Evolutionary conservation across 1,284 basidiomycete genomes (phyloP).

Genomic region (Limonomyces culmigenus): DNA sequence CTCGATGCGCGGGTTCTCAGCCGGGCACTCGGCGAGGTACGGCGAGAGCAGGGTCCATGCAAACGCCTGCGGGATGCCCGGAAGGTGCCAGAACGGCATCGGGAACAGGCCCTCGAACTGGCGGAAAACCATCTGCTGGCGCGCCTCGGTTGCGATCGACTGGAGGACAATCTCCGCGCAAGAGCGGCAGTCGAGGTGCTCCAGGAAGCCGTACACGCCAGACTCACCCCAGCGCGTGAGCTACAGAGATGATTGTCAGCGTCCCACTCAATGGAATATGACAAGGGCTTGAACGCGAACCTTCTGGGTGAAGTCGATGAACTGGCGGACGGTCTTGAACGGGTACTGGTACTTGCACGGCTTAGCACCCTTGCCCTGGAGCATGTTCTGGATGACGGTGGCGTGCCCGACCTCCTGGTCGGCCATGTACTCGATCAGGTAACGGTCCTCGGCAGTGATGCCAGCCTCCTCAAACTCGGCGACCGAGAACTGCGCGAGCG

Average conservation of each 20-base stretch:
- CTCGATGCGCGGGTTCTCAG: slow-evolving; percentile 35
- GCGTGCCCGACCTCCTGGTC: slow-evolving; percentile 43
- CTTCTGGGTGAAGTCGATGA: slow-evolving; percentile 45
- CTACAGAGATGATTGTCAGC: slow-evolving; percentile 7
- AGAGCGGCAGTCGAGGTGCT: slow-evolving; percentile 42
- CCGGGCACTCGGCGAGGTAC: slow-evolving; percentile 40
- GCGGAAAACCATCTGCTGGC: slow-evolving; percentile 54
- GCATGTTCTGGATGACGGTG: slow-evolving; percentile 28
- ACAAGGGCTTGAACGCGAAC: slow-evolving; percentile 11
- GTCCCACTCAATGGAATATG: not conserved
- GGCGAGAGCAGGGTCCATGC: slow-evolving; percentile 44
- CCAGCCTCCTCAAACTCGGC: slow-evolving; percentile 42
- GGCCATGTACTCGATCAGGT: slow-evolving; percentile 38
- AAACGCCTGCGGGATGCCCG: slow-evolving; percentile 43
- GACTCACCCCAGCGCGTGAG: slow-evolving; percentile 41
- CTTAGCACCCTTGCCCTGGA: slow-evolving; percentile 26
- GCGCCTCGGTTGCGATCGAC: slow-evolving; percentile 44
- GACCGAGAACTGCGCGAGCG: slow-evolving; percentile 31
- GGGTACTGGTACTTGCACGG: slow-evolving; percentile 47
- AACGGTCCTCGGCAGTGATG: slow-evolving; percentile 33
- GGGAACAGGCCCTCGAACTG: slow-evolving; percentile 50
- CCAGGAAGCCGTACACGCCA: slow-evolving; percentile 42
- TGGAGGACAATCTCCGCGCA: slow-evolving; percentile 39
- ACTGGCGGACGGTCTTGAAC: slow-evolving; percentile 40
- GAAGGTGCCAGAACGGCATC: slow-evolving; percentile 36